Percentiles rank a stretch among this genome's conserved stretches.
phyloP scores from a whole-genome alignment of 768 basidiomycete species.

The Polyporus arcularius region DNA sequence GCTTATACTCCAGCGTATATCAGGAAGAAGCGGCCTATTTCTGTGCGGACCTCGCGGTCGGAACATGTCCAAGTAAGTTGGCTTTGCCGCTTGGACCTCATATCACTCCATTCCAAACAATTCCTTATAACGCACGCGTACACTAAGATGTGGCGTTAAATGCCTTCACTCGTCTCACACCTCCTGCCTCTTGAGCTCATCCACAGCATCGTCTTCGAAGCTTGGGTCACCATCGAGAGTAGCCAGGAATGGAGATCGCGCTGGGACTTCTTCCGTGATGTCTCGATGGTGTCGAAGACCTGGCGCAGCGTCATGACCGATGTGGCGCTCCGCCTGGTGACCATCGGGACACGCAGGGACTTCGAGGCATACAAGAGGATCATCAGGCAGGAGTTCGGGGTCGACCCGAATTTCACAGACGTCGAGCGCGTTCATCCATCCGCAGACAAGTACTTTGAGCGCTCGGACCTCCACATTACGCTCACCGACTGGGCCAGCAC shows the following conservation, averaged over 20 bases:
- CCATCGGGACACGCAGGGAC: slow-evolving; percentile 8
- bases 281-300: slow-evolving; percentile 5
- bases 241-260: slow-evolving; percentile 2
- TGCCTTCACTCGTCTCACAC: background rate
- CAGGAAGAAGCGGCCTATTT: no score
- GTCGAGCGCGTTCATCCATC: slow-evolving; percentile 4
- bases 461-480: slow-evolving; percentile 9
- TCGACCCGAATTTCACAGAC: background rate
- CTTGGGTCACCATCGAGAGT: slow-evolving; percentile 4
- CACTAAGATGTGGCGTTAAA: background rate
- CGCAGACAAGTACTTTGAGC: slow-evolving; percentile 4
- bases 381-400: slow-evolving; percentile 6
- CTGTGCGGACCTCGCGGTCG: background rate
- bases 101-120: background rate
- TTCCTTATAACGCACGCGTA: background rate
- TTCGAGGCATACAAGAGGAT: slow-evolving; percentile 1
- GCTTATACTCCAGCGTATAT: no score
- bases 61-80: background rate
- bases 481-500: slow-evolving; percentile 11
- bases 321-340: slow-evolving; percentile 5
- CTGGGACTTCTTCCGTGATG: slow-evolving; percentile 4
- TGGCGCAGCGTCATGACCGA: slow-evolving; percentile 4
- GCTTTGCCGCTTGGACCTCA: background rate
- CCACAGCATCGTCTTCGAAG: slow-evolving; percentile 4
- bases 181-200: slow-evolving; percentile 7